A percentile compares a stretch with the other conserved stretches of the same genome.
These are phyloP conservation scores for Chrysophaeum taylorii DNA, from an alignment of 352 stramenopile species.

Conservation along the genomic window DNA sequence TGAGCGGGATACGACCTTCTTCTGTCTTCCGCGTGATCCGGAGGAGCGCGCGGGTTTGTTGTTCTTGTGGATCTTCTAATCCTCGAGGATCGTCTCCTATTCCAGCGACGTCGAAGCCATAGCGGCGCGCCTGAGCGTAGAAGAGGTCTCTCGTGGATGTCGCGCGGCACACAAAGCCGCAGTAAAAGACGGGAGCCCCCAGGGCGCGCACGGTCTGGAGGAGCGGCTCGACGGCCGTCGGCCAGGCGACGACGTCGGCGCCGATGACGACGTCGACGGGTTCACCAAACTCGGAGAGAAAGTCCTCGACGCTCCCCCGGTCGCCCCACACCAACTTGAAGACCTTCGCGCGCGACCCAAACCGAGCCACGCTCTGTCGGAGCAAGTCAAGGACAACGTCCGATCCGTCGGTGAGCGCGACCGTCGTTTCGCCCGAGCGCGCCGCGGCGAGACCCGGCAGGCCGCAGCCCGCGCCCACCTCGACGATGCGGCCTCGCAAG, in stretches of 20 bases:
- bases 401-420: slow-evolving; percentile 52
- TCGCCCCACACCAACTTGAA: slow-evolving; percentile 49
- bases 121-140: not conserved
- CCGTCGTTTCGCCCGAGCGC: not conserved
- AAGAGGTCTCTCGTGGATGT: slow-evolving; percentile 32
- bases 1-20: no score
- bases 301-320: slow-evolving; percentile 34
- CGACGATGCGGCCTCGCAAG: slow-evolving; percentile 13
- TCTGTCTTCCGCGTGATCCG: no score
- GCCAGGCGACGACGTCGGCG: slow-evolving; percentile 60
- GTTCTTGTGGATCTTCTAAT: no score
- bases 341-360: not conserved
- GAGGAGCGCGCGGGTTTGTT: no score
- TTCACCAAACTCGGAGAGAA: slow-evolving; percentile 42
- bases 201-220: slow-evolving; percentile 53
- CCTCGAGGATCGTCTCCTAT: no score
- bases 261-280: slow-evolving; percentile 50
- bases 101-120: not conserved
- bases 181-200: slow-evolving; percentile 44
- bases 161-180: slow-evolving; percentile 50
- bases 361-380: slow-evolving; percentile 35
- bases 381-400: slow-evolving; percentile 55
- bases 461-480: slow-evolving; percentile 21
- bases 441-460: slow-evolving; percentile 15
- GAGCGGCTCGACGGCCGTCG: slow-evolving; percentile 53